These are phyloP conservation scores for Monosporascus sp. DNA, from an alignment of 2,329 filamentous ascomycete species.

Conservation along the genomic window DNA sequence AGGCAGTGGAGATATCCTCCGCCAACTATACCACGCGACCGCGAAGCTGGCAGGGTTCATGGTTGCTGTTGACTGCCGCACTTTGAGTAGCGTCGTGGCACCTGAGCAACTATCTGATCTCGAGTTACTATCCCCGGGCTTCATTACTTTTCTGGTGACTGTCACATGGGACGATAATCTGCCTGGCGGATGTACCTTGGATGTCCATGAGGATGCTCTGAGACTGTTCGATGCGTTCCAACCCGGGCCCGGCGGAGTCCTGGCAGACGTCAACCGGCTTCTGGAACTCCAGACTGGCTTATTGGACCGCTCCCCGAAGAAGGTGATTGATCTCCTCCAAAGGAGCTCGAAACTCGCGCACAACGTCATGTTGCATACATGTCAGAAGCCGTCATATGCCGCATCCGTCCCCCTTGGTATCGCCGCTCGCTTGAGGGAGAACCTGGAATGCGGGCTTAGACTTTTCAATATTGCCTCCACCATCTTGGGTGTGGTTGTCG, in stretches of 20 bases:
- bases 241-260: constrained; percentile 32
- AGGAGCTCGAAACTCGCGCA: constrained; percentile 25
- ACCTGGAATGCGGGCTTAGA: constrained; percentile 35
- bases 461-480: constrained; percentile 39
- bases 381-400: constrained; percentile 13
- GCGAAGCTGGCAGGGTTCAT: constrained; percentile 49
- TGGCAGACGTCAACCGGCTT: constrained; percentile 38
- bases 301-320: constrained; percentile 39
- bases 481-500: constrained; percentile 42
- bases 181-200: constrained; percentile 24
- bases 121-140: constrained; percentile 38
- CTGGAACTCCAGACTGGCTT: constrained; percentile 34
- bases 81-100: constrained; percentile 20
- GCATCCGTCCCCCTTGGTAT: constrained; percentile 8
- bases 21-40: constrained; percentile 32
- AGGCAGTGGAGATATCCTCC: constrained; percentile 27
- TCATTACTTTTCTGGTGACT: constrained; percentile 41
- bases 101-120: constrained; percentile 28
- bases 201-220: constrained; percentile 24
- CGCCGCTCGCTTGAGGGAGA: constrained; percentile 25
- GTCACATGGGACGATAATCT: constrained; percentile 27
- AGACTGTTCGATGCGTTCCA: constrained; percentile 40
- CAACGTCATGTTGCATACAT: constrained; percentile 25
- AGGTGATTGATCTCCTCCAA: constrained; percentile 38
- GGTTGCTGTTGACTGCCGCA: constrained; percentile 42